A percentile compares a stretch with the other conserved stretches of the same genome.
These are phyloP conservation scores for Rubus parviflorus DNA, from an alignment of 306 rosid species.

Conservation along the genomic window DNA sequence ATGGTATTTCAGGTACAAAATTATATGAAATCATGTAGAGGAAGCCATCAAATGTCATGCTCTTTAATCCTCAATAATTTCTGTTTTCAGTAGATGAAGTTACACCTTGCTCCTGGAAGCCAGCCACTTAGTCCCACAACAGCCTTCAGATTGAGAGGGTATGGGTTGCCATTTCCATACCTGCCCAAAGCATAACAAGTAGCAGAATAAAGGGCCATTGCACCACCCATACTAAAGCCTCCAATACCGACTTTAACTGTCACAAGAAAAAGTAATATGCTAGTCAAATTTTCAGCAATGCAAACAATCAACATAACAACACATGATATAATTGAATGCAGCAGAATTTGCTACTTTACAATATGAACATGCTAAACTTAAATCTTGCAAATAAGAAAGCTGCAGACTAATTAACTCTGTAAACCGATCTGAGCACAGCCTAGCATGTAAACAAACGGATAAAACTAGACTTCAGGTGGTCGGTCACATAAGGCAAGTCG, in stretches of 20 bases:
- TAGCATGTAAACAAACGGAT: too few species aligned
- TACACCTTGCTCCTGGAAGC: conserved; percentile 99
- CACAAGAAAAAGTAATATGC: conserved; percentile 27
- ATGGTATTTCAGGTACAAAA: not conserved
- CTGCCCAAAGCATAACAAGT: conserved; percentile 89
- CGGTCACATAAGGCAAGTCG: too few species aligned
- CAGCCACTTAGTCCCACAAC: conserved; percentile 96
- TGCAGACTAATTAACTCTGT: too few species aligned
- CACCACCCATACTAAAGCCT: conserved; percentile 99
- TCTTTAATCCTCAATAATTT: not conserved
- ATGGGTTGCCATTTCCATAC: conserved; percentile 78
- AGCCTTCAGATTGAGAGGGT: conserved; percentile 77
- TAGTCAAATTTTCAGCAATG: conserved; percentile 16
- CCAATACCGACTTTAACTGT: conserved; percentile 96
- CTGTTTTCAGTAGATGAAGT: not conserved
- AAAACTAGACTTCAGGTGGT: too few species aligned
- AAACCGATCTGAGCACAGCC: too few species aligned
- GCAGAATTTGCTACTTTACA: not conserved
- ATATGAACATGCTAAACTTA: too few species aligned
- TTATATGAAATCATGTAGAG: not conserved
- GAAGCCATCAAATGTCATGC: not conserved
- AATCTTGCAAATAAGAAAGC: too few species aligned
- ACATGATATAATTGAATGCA: not conserved
- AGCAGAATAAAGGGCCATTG: conserved; percentile 93
- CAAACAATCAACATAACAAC: conserved; percentile 4